Percentiles rank a stretch among this genome's conserved stretches.
These are phyloP conservation scores for Talaromyces albobiverticillius DNA, from an alignment of 2,329 filamentous ascomycete species.

Conservation along the genomic window DNA sequence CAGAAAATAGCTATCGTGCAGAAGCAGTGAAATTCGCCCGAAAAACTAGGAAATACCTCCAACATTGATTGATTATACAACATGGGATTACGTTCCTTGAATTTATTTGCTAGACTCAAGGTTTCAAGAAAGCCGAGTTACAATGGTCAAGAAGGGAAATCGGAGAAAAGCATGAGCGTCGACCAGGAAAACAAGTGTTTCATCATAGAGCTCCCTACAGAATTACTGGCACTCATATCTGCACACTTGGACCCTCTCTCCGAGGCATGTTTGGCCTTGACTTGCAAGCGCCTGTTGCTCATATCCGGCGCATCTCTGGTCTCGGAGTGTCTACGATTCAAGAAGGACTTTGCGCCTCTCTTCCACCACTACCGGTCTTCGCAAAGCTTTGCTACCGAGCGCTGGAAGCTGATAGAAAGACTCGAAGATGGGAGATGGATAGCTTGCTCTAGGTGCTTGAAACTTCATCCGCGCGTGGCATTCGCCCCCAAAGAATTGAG, in stretches of 20 bases:
- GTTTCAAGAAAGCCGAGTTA: conserved; percentile 21
- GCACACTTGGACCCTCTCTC: conserved; percentile 34
- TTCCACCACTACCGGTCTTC: conserved; percentile 39
- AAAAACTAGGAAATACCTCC: neutral
- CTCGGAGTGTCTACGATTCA: conserved; percentile 34
- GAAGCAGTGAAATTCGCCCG: neutral
- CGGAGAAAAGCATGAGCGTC: conserved; percentile 11
- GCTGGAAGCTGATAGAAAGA: conserved; percentile 36
- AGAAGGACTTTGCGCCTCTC: conserved; percentile 37
- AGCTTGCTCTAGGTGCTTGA: conserved; percentile 36
- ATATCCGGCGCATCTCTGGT: conserved; percentile 30
- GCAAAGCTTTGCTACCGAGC: conserved; percentile 33
- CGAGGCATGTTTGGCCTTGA: conserved; percentile 36
- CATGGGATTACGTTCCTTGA: conserved; percentile 10
- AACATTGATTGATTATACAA: neutral
- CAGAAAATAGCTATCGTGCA: neutral
- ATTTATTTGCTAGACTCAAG: conserved; percentile 28
- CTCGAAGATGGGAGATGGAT: conserved; percentile 35
- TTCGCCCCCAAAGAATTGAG: conserved; percentile 33
- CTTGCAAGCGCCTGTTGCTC: conserved; percentile 34
- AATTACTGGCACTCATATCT: conserved; percentile 35
- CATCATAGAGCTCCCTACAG: conserved; percentile 37
- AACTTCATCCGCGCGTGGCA: conserved; percentile 34
- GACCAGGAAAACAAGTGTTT: conserved; percentile 24
- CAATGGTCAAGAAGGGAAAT: conserved; percentile 19